Base-by-base conservation (phyloP, 495 filamentous ascomycete species). In the Chaetomidium leptoderma region DNA sequence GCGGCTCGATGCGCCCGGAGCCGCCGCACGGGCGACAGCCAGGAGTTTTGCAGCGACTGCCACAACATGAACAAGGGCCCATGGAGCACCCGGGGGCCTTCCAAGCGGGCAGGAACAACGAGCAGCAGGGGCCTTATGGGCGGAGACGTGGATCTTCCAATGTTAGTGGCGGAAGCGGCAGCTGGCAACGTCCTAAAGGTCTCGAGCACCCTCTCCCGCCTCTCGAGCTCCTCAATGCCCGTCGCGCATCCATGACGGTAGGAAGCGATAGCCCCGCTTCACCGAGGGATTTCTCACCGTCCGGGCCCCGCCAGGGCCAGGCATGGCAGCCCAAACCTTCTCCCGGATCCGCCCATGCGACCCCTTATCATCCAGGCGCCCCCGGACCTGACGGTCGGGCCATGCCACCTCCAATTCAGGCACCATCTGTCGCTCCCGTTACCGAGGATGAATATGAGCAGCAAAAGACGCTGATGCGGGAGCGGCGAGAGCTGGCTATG, bases 51-150 rank as follows among this genome's bases (percentile, higher is more conserved):
- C 95, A 98, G 66, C 76, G 92, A 48, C 80, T 58, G 32, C 19
- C 39, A 3, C 57, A 56, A 21, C 55, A 85, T 40, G 84, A 87
- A 30, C 74, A 78, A 52, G 86, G 83, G 6, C 89, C 89, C n/a
- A 88, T 90, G 37, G 95, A 98, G 62, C 90, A 91, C 14, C 95
- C 92, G 44, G 78, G 91, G 27, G 89, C 91, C n/a, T 95, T 95
- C 64, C 92, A 96, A 64, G 90, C 87, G 9, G 83, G 85, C 58
- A 81, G 90, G 44, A 81, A 81, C 13, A 84, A 79, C 62, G 81
- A 81, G 33, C 85, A 85, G 49, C 88, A 92, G 57, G 81, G 76
- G 14, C 78, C 84, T 5, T 96, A 89, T 79, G 82, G 79, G 27
- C 84, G 91, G 55, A 84, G 90, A 44, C 86, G 95, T 44, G 86